Conservation (phyloP, 1,284 basidiomycete genomes). For the Microbotryum intermedium region DNA sequence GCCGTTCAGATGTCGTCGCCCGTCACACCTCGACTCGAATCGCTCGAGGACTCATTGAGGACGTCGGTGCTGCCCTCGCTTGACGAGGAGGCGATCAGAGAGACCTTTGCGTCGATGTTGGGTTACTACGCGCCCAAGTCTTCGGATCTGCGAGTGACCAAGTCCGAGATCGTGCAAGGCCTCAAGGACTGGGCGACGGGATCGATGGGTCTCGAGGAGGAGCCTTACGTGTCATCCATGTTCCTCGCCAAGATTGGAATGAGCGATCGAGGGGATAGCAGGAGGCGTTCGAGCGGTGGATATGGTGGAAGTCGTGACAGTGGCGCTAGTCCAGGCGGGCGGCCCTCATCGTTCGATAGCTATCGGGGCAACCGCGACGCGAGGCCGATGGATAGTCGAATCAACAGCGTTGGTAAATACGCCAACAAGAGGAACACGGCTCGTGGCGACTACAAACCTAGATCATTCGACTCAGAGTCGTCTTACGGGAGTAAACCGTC, state of each 20-base stretch:
- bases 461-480: too few relatives aligned
- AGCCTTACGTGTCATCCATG: conserved; percentile 47
- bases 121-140: conserved; percentile 64
- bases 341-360: too few relatives aligned
- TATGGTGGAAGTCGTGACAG: neutral
- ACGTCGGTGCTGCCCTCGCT: conserved; percentile 42
- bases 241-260: conserved; percentile 47
- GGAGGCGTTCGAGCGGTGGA: neutral
- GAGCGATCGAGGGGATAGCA: conserved; percentile 10
- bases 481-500: too few relatives aligned
- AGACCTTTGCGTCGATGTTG: conserved; percentile 61
- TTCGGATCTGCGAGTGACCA: conserved; percentile 47
- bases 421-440: too few relatives aligned
- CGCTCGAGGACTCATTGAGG: conserved; percentile 42
- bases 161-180: conserved; percentile 51
- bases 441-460: too few relatives aligned
- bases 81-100: conserved; percentile 52
- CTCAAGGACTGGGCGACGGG: conserved; percentile 58
- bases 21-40: conserved; percentile 31
- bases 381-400: too few relatives aligned
- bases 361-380: too few relatives aligned
- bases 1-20: conserved; percentile 17
- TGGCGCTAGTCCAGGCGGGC: too few relatives aligned
- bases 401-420: too few relatives aligned
- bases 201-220: conserved; percentile 46